Base-by-base conservation (phyloP, 140 eudicot species). In the Cichorium intybus region DNA sequence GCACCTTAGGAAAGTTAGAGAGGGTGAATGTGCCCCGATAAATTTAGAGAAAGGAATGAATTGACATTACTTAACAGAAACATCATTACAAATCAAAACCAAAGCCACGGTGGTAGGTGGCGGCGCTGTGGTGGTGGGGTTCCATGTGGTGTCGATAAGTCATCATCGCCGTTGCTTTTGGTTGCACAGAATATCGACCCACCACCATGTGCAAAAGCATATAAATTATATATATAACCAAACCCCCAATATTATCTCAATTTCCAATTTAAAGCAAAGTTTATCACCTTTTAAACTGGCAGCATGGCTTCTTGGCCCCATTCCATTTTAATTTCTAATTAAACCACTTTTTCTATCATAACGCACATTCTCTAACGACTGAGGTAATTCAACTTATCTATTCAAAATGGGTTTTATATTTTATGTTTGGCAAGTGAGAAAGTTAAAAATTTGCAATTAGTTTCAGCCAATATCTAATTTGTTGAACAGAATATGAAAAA, bases 151-250 rank as follows among this genome's bases (percentile, higher is more conserved):
- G 27, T 59, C 48, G 58, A 67, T 75, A 59, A 75, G 79, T 75
- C 75, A 67, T 75, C 51, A 75, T 67, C 79, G 75, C 69, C 69
- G 24, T 74, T 66, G 64, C 74, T 74, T 74, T 74, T 74, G 74
- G 68, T 66, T 37, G 56, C 75, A 75, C 56, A 74, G 46, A 66
- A 47, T 33, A 24, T 56, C 73, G 79, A 31, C 79, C 79, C 79
- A 67, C 64, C 64, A 31, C 79, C 79, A 75, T 67, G 79, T 75
- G 79, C 65, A 68, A 48, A 17, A 29, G 14, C 46, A 57, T 4
- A 29, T 56, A 56, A 24, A 56, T 56, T 31, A 58, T 58, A 58
- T 58, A 58, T 18, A 33, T 58, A 58, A 58, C 64, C 62, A 66
- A 67, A 67, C 31, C 74, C 51, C 62, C n/a, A 37, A 75, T 59